Conservation (phyloP, 2,329 filamentous ascomycete species). For the Zasmidium cellare region DNA sequence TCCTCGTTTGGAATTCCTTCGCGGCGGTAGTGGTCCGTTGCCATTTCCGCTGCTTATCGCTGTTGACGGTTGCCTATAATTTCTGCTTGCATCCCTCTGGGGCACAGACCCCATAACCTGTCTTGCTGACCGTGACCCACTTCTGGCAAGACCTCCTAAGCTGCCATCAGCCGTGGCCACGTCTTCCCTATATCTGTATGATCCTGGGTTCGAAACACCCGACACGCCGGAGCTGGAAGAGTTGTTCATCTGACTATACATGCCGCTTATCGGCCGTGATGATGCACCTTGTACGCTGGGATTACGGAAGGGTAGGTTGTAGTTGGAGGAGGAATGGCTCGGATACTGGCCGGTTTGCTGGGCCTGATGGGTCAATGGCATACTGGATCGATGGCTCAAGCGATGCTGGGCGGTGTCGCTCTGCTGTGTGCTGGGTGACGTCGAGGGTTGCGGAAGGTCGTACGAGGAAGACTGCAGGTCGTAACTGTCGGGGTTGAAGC, state of each 20-base stretch:
- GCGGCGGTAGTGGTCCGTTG: constrained; percentile 62
- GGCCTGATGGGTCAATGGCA: constrained; percentile 44
- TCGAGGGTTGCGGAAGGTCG: constrained; percentile 8
- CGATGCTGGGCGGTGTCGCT: constrained; percentile 25
- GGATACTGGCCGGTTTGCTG: constrained; percentile 39
- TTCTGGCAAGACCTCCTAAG: constrained; percentile 56
- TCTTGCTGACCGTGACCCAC: constrained; percentile 63
- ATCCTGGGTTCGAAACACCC: constrained; percentile 34
- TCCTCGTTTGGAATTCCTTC: constrained; percentile 71
- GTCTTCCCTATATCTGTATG: constrained; percentile 51
- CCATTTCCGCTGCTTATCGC: constrained; percentile 59
- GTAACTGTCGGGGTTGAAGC: constrained; percentile 44
- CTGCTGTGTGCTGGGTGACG: constrained; percentile 13
- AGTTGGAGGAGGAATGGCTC: constrained; percentile 15
- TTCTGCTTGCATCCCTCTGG: constrained; percentile 67
- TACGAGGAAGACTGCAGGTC: constrained; percentile 23
- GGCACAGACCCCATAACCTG: constrained; percentile 61
- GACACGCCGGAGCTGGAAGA: constrained; percentile 45
- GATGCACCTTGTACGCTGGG: constrained; percentile 30
- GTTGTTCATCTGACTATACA: constrained; percentile 51
- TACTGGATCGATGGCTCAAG: constrained; percentile 44
- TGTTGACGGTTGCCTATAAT: constrained; percentile 61
- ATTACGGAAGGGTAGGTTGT: constrained; percentile 26
- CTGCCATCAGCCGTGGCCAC: constrained; percentile 31
- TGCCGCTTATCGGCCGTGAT: constrained; percentile 43